Evolutionary conservation across 805 yeast species (phyloP).

Genomic region (Metschnikowia picachoensis): DNA sequence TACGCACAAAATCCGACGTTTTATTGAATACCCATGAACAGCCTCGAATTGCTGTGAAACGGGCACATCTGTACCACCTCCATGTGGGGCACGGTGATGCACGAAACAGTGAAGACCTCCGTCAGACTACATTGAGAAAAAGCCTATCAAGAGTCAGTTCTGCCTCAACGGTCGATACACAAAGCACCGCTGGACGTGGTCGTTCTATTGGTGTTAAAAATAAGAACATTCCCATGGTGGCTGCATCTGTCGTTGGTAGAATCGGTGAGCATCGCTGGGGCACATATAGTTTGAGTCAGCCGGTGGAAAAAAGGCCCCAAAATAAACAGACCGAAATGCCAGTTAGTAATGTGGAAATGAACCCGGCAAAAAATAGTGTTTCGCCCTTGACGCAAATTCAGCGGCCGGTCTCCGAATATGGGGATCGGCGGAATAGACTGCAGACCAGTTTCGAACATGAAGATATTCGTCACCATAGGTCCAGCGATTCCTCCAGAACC

Average conservation of each 20-base stretch:
- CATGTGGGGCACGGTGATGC: background rate
- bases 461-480: background rate
- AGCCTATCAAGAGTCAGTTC: constrained; percentile 7
- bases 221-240: constrained; percentile 15
- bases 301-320: background rate
- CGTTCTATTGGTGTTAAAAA: background rate
- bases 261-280: constrained; percentile 4
- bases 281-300: constrained; percentile 2
- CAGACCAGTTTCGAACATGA: no score
- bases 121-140: constrained; percentile 11
- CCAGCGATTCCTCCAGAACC: background rate
- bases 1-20: background rate
- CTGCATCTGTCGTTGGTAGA: background rate
- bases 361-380: constrained; percentile 2
- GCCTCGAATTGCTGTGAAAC: background rate
- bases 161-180: background rate
- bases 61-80: constrained; percentile 4
- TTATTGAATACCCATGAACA: background rate
- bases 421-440: no score
- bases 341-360: no score
- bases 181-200: background rate
- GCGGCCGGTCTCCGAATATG: background rate
- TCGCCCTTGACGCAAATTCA: constrained; percentile 14
- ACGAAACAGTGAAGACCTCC: constrained; percentile 7
- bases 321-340: no score